These are phyloP conservation scores for Podospora fimiseda DNA, from an alignment of 495 filamentous ascomycete species.

Conservation along the genomic window DNA sequence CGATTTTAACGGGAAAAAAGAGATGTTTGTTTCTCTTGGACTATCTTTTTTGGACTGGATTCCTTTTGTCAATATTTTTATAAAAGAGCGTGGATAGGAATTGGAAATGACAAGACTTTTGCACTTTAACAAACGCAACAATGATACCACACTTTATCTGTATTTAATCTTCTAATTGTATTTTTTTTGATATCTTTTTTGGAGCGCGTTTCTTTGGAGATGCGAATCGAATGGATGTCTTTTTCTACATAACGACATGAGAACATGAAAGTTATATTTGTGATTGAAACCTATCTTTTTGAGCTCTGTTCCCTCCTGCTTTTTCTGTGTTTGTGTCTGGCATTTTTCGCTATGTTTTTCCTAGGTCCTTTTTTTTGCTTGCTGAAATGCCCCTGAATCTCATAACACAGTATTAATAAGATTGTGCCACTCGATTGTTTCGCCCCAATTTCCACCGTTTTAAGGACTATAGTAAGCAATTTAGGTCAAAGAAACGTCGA, in stretches of 20 bases:
- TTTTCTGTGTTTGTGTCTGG: too few species aligned
- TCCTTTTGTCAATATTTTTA: neutral
- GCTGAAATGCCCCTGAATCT: too few species aligned
- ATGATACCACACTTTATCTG: slow-evolving; percentile 32
- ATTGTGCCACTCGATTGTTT: too few species aligned
- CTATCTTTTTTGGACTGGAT: slow-evolving; percentile 2
- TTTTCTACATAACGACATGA: slow-evolving; percentile 7
- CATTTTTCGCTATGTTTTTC: too few species aligned
- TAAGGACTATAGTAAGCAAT: too few species aligned
- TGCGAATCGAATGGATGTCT: slow-evolving; percentile 17
- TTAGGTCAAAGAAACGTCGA: too few species aligned
- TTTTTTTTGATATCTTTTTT: slow-evolving; percentile 23
- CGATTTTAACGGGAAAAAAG: slow-evolving; percentile 18
- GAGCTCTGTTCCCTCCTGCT: too few species aligned
- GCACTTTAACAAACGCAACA: slow-evolving; percentile 5
- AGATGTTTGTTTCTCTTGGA: slow-evolving; percentile 1
- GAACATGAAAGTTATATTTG: neutral
- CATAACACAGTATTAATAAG: too few species aligned
- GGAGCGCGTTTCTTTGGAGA: slow-evolving; percentile 15
- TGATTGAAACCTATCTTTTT: too few species aligned
- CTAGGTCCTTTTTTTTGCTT: too few species aligned
- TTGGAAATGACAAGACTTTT: too few species aligned
- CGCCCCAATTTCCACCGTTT: too few species aligned
- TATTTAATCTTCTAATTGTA: slow-evolving; percentile 44
- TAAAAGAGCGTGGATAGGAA: neutral